These are phyloP conservation scores for Gyrodon lividus DNA, from an alignment of 768 basidiomycete genomes.

Conservation along the genomic window DNA sequence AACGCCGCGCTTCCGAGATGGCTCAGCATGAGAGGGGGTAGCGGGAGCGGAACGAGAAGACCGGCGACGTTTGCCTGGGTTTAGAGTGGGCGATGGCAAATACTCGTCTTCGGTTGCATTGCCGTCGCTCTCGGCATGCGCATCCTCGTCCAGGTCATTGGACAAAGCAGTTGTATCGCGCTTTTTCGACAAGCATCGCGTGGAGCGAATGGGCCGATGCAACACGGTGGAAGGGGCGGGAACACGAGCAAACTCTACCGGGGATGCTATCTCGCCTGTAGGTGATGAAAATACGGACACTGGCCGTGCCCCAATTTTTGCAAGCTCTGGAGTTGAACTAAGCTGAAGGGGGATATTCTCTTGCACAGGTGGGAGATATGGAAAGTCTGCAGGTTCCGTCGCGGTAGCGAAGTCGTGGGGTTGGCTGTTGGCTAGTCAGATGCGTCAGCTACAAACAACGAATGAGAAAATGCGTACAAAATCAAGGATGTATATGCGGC, in stretches of 20 bases:
- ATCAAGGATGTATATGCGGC: conserved; percentile 18
- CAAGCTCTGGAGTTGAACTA: not conserved
- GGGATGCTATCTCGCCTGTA: not conserved
- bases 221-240: conserved; percentile 1
- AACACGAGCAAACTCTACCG: not conserved
- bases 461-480: conserved; percentile 18
- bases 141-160: conserved; percentile 28
- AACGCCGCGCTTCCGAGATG: conserved; percentile 7
- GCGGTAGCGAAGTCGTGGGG: conserved; percentile 3
- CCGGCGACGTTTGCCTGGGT: conserved; percentile 35
- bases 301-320: not conserved
- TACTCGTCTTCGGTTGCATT: conserved; percentile 46
- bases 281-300: not conserved
- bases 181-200: conserved; percentile 7
- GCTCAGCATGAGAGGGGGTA: not conserved
- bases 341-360: conserved; percentile 7
- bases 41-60: conserved; percentile 4
- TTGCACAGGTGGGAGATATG: conserved; percentile 11
- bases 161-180: not conserved
- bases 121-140: conserved; percentile 37
- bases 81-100: conserved; percentile 36
- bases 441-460: not conserved
- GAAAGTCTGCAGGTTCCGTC: conserved; percentile 8
- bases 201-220: conserved; percentile 13
- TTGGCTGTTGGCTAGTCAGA: conserved; percentile 23